Conservation (phyloP, 805 yeast genomes). For the Ogataea degrootiae region DNA sequence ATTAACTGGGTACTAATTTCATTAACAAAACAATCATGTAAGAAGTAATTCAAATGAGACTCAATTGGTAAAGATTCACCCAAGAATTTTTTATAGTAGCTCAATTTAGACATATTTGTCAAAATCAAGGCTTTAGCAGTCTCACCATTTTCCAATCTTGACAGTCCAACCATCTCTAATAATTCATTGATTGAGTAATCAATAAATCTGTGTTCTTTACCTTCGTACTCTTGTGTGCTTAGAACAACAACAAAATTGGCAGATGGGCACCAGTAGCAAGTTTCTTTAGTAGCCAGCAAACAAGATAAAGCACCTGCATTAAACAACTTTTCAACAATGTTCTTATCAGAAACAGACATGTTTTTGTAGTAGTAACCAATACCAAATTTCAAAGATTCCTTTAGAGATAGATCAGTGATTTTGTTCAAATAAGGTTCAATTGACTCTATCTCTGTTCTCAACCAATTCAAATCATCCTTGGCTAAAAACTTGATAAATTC, state of each 20-base stretch:
- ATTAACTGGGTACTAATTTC: constrained; percentile 70
- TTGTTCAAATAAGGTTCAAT: constrained; percentile 37
- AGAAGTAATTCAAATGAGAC: constrained; percentile 53
- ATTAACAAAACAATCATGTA: constrained; percentile 65
- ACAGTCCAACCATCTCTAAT: constrained; percentile 58
- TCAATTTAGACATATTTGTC: constrained; percentile 50
- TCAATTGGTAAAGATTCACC: constrained; percentile 79
- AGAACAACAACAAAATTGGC: constrained; percentile 56
- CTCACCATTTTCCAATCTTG: constrained; percentile 22
- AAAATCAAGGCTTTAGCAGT: constrained; percentile 47
- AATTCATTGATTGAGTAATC: constrained; percentile 65
- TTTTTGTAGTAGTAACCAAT: constrained; percentile 57
- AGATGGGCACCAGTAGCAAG: constrained; percentile 44
- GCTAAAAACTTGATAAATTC: constrained; percentile 34
- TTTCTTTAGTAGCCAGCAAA: constrained; percentile 59
- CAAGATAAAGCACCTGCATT: constrained; percentile 46
- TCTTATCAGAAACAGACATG: constrained; percentile 53
- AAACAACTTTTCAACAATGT: constrained; percentile 50
- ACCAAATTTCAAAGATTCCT: constrained; percentile 47
- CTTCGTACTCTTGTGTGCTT: constrained; percentile 71
- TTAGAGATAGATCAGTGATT: constrained; percentile 44
- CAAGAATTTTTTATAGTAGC: constrained; percentile 68
- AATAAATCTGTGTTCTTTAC: constrained; percentile 62
- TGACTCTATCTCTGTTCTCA: constrained; percentile 35
- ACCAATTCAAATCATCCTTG: constrained; percentile 35